Base-by-base conservation (phyloP, 2,329 filamentous ascomycete species). In the Cladosporium sp. region DNA sequence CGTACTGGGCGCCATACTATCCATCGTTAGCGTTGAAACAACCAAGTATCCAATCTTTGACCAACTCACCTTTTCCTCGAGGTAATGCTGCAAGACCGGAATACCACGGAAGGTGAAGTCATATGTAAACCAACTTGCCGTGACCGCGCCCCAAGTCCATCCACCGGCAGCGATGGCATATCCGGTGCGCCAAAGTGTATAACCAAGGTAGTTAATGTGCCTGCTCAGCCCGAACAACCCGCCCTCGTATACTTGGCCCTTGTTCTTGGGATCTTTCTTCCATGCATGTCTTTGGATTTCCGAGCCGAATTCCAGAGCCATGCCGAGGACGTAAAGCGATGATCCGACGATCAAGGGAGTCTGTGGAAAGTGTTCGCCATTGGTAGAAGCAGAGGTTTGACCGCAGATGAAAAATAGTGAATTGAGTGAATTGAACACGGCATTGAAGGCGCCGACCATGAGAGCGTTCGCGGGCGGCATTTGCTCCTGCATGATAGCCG, bases 211-310 rank as follows among this genome's bases (percentile, higher is more conserved):
- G 60, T 83, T 83, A 69, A 82, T 76, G 64, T 83, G 79, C 44
- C 80, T 74, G 3, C 78, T 77, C 37, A 78, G 65, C 1, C 70
- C 66, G 68, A 78, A 83, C 35, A 83, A 62, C 0, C 81, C 80
- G 9, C 75, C 75, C 0, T 73, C 75, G 61, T 77, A 83, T 0
- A 75, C 70, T 67, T 81, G 80, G 17, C 81, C 80, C 62, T 78
- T 75, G 66, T 83, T 82, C 59, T 67, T 72, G 2, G 77, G 73
- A 56, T 81, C 70, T 20, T 71, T 68, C 69, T 83, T 83, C 71
- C 80, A 83, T 0, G 65, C 62, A 61, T 74, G 75, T 17, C 85
- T 77, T 70, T 87, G 84, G 25, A 79, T 65, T 71, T 88, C 84
- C 0, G 81, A 74, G 3, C 79, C 63, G 4, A 80, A 76, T 70